Evolutionary conservation across 306 rosid species (phyloP), one percentile per base, ranked within the genome.

Genomic region (Gleditsia sinensis): DNA sequence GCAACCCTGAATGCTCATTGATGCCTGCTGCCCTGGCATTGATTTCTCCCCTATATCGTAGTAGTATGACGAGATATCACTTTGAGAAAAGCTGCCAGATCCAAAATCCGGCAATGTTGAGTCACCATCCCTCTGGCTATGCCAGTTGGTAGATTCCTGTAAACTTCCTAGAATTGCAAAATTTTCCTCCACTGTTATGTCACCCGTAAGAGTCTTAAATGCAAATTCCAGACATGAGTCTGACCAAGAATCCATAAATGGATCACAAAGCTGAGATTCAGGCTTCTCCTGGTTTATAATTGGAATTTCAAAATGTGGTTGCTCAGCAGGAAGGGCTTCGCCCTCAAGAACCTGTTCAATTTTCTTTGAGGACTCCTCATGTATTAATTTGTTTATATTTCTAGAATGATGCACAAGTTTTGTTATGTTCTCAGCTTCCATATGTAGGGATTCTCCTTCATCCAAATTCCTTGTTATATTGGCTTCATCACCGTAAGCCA

Each of bases 141-240:
- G 80, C 42, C 78, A 56, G 66, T 60, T 69, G 2, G 67, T 75
- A 1, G 70, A 83, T 61, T 85, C 90, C 75, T 77, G 82, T 46
- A 87, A 81, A 81, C 67, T 69, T 64, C 83, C 82, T 50, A 79
- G 88, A 59, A 53, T 74, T 55, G 81, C 75, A 55, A 82, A 51
- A 81, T 76, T 82, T 72, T 89, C 92, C 69, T 86, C 89, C 9
- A 86, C 71, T 0, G 92, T 90, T 74, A 82, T 87, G 74, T 80
- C 76, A 14, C 97, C 97, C 4, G 91, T 86, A 25, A 91, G 92
- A 56, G 91, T 91, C 85, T 87, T 89, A 51, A 85, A 87, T 11
- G 97, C 89, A 72, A 89, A 91, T 60, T 91, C 97, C 60, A 89
- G 82, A 83, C 95, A 87, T 13, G 95, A 92, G 37, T 89, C 95